phyloP scores from a whole-genome alignment of 2,329 filamentous ascomycete genomes.

The Escovopsis weberi region DNA sequence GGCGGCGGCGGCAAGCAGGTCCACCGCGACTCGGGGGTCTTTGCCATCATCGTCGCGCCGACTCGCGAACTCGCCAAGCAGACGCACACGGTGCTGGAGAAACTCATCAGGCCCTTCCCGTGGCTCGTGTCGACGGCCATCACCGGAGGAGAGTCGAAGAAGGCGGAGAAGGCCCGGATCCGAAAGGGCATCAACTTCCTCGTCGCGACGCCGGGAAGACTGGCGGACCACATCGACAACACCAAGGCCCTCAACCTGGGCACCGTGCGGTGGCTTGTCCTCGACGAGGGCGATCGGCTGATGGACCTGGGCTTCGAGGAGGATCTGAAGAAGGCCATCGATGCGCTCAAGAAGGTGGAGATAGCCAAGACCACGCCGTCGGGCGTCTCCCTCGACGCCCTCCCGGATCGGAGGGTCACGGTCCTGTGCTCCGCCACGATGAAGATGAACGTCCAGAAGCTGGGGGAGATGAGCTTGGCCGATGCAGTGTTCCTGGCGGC shows the following conservation, averaged over 20 bases:
- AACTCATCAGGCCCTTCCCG: conserved; percentile 72
- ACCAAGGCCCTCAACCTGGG: conserved; percentile 80
- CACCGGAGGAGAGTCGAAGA: conserved; percentile 53
- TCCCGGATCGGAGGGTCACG: conserved; percentile 67
- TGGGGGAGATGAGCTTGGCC: conserved; percentile 89
- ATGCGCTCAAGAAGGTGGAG: conserved; percentile 54
- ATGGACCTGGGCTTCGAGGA: conserved; percentile 98
- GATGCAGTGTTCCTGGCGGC: conserved; percentile 80
- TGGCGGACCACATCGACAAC: conserved; percentile 85
- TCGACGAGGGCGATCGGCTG: conserved; percentile 93
- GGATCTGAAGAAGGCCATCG: conserved; percentile 76
- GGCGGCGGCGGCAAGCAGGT: conserved; percentile 40
- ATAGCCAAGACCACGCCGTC: conserved; percentile 46
- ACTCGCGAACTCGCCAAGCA: conserved; percentile 92
- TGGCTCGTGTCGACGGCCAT: conserved; percentile 90
- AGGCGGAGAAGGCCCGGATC: conserved; percentile 80
- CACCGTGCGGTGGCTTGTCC: conserved; percentile 80
- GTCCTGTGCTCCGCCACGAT: conserved; percentile 92
- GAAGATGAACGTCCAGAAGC: conserved; percentile 90
- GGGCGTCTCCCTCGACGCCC: conserved; percentile 40
- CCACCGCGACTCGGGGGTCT: conserved; percentile 74
- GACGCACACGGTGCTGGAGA: conserved; percentile 75
- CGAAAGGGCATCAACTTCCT: conserved; percentile 92
- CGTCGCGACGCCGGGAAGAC: conserved; percentile 81
- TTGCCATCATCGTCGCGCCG: conserved; percentile 85